These are phyloP conservation scores for Cryptosporidium sp. DNA, from an alignment of 169 alveolate species.

Conservation along the genomic window DNA sequence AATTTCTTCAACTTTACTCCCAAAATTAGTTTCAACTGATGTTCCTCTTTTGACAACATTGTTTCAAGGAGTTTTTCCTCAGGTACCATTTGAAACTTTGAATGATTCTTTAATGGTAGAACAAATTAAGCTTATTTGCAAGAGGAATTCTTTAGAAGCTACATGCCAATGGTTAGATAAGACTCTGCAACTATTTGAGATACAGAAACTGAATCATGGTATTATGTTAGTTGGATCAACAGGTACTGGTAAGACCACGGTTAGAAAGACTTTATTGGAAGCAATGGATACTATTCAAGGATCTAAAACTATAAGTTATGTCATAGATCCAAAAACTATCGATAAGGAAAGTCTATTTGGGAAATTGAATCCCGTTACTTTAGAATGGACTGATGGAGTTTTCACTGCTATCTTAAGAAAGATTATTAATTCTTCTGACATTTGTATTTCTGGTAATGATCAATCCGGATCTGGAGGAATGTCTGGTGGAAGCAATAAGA, in stretches of 20 bases:
- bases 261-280: slow-evolving; percentile 89
- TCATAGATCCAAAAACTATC: slow-evolving; percentile 94
- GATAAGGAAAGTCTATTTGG: slow-evolving; percentile 95
- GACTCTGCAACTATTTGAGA: slow-evolving; percentile 91
- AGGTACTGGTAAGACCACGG: slow-evolving; percentile 94
- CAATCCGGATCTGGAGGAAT: neutral
- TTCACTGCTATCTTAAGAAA: slow-evolving; percentile 93
- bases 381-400: slow-evolving; percentile 99
- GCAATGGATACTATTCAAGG: slow-evolving; percentile 91
- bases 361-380: slow-evolving; percentile 91
- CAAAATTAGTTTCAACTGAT: slow-evolving; percentile 96
- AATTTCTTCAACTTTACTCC: slow-evolving; percentile 95
- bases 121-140: slow-evolving; percentile 86
- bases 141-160: slow-evolving; percentile 86
- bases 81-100: slow-evolving; percentile 89
- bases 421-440: slow-evolving; percentile 79
- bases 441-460: too few species aligned
- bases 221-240: slow-evolving; percentile 98
- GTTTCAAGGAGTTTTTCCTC: slow-evolving; percentile 96
- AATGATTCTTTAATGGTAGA: slow-evolving; percentile 90
- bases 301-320: slow-evolving; percentile 91
- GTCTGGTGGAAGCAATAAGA: slow-evolving; percentile 75
- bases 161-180: slow-evolving; percentile 90
- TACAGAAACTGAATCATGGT: slow-evolving; percentile 95
- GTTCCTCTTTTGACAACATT: slow-evolving; percentile 90